Conservation (phyloP, 768 basidiomycete species). For the Pisolithus orientalis region DNA sequence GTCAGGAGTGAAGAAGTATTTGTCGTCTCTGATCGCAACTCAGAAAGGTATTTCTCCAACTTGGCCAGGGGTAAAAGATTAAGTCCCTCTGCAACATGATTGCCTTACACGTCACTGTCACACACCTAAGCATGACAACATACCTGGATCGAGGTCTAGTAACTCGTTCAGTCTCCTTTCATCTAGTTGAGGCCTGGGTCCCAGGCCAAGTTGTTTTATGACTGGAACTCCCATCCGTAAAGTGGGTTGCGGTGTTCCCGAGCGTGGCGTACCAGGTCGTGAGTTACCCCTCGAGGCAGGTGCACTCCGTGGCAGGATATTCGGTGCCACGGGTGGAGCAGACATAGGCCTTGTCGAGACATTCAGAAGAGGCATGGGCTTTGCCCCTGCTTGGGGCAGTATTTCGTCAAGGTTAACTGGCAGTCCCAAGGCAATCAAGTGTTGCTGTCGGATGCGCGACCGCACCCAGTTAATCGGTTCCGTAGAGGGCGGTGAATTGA, state of each 20-base stretch:
- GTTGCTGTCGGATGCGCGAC: conserved; percentile 84
- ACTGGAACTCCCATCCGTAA: conserved; percentile 23
- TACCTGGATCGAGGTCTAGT: conserved; percentile 64
- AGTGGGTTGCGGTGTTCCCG: conserved; percentile 41
- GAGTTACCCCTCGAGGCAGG: conserved; percentile 37
- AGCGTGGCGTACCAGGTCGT: conserved; percentile 44
- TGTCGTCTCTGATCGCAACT: conserved; percentile 67
- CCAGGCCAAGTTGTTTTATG: conserved; percentile 47
- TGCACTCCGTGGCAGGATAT: conserved; percentile 24
- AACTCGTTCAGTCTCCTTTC: conserved; percentile 56
- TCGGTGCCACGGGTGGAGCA: conserved; percentile 62
- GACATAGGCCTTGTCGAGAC: conserved; percentile 81
- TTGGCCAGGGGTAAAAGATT: conserved; percentile 62
- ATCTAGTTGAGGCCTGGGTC: conserved; percentile 73
- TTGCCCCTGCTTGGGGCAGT: conserved; percentile 57
- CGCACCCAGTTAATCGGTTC: conserved; percentile 93
- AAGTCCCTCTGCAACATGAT: conserved; percentile 50
- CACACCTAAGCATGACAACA: conserved; percentile 12
- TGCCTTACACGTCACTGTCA: conserved; percentile 1
- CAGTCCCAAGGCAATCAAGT: conserved; percentile 86
- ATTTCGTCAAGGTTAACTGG: conserved; percentile 96
- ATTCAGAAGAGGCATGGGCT: conserved; percentile 70
- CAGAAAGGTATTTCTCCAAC: conserved; percentile 60
- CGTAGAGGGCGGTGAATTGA: conserved; percentile 66
- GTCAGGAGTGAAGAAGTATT: conserved; percentile 73